Evolutionary conservation across 148 eudicot genomes (phyloP), one percentile per base, ranked within the genome.

Genomic region (Drosera capensis): DNA sequence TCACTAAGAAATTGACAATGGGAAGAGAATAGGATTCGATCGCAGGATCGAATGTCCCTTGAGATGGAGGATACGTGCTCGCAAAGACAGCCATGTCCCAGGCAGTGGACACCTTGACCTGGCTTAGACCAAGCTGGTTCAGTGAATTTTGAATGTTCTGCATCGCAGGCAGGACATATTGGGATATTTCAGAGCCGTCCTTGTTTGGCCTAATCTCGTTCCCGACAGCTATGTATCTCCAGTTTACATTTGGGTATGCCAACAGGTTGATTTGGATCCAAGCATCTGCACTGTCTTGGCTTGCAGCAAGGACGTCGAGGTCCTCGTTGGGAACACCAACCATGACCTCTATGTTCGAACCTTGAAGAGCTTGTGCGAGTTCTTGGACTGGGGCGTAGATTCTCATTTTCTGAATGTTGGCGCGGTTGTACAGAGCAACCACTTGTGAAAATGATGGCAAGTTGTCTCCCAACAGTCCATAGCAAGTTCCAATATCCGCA

Each of bases 51-150:
- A 66, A 50, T 2, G 43, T 19, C 5, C 48, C 54, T 0, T 26
- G 28, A 2, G 80, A 67, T 0, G 90, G 90, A 14, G 90, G 80
- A 20, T 23, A 68, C 0, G 74, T 21, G 3, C 51, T 64, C n/a
- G 36, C 53, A 1, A 67, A 21, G 6, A 73, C 39, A n/a, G 52
- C 45, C 17, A 51, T 30, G 24, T 57, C 57, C 1, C 67, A 57
- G 8, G 77, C 50, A 0, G 84, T 69, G 0, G 73, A 63, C 9
- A 73, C 85, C 58, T 62, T 78, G 46, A 78, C 56, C 34, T 59
- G 54, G 30, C 25, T 25, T 13, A 57, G 51, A 14, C 51, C 57
- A 5, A 46, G 34, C 0, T 54, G 41, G 3, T 18, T 42, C 2
- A 80, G n/a, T 0, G 82, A 74, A 2, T 36, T 42, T 3, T 56